These are phyloP conservation scores for Arachnopeziza araneosa DNA, from an alignment of 2,329 filamentous ascomycete species.

Conservation along the genomic window DNA sequence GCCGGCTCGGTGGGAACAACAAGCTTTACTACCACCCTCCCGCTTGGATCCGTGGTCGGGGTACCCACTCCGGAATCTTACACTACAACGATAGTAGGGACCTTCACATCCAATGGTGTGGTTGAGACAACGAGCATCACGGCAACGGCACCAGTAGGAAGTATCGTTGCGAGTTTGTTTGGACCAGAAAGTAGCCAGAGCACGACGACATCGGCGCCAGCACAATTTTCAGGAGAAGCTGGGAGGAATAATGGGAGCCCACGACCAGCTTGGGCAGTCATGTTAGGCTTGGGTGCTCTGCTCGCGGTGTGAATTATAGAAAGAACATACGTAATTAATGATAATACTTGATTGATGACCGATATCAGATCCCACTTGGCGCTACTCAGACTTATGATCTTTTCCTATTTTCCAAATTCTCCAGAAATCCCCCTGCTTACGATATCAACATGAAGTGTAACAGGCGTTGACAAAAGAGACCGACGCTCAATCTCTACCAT, in stretches of 20 bases:
- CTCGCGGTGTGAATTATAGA: not conserved
- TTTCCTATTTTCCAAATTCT: too few relatives aligned
- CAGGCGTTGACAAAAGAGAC: too few relatives aligned
- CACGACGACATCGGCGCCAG: not conserved
- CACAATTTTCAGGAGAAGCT: not conserved
- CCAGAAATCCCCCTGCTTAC: too few relatives aligned
- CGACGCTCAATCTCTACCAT: too few relatives aligned
- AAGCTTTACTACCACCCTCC: not conserved
- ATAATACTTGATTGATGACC: not conserved
- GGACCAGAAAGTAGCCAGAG: not conserved
- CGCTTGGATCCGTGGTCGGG: not conserved
- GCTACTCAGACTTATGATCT: too few relatives aligned
- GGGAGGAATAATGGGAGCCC: not conserved
- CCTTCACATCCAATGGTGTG: not conserved
- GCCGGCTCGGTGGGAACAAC: not conserved
- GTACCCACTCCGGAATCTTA: not conserved
- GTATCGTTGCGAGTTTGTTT: not conserved
- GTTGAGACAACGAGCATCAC: not conserved
- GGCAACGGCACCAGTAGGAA: not conserved
- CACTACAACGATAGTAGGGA: not conserved
- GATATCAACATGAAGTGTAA: too few relatives aligned
- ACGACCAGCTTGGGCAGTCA: not conserved
- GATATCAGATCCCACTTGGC: too few relatives aligned
- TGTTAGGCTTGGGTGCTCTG: not conserved
- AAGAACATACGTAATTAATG: not conserved